Evolutionary conservation across 2,329 filamentous ascomycete genomes (phyloP).

Genomic region (Aspergillus sojae): DNA sequence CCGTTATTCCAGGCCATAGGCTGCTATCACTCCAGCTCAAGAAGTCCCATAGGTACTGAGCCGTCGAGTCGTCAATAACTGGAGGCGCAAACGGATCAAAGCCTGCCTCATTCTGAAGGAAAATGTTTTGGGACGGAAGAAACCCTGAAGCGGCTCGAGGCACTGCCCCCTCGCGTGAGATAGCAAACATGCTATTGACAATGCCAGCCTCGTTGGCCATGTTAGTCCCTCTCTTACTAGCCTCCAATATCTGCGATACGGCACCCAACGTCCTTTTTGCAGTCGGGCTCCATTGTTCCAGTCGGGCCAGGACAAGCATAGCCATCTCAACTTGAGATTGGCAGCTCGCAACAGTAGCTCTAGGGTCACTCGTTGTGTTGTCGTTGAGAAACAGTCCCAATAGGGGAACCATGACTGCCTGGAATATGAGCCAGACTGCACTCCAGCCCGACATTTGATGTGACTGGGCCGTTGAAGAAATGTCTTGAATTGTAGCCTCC

Average conservation of each 20-base stretch:
- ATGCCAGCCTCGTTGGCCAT: slow-evolving; percentile 17
- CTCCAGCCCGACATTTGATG: slow-evolving; percentile 82
- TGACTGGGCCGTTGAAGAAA: slow-evolving; percentile 68
- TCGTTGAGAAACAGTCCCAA: slow-evolving; percentile 65
- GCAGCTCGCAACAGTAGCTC: slow-evolving; percentile 54
- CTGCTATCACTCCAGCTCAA: slow-evolving; percentile 42
- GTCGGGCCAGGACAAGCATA: slow-evolving; percentile 45
- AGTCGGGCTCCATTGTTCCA: slow-evolving; percentile 67
- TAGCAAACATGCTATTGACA: slow-evolving; percentile 16
- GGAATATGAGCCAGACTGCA: slow-evolving; percentile 79
- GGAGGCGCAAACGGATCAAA: slow-evolving; percentile 29
- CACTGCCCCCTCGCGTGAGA: slow-evolving; percentile 20
- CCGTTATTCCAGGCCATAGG: slow-evolving; percentile 33
- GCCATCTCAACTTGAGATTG: slow-evolving; percentile 60
- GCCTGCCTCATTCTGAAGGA: slow-evolving; percentile 23
- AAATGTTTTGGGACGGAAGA: slow-evolving; percentile 10
- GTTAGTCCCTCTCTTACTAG: slow-evolving; percentile 41
- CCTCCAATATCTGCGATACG: slow-evolving; percentile 66
- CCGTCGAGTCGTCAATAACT: slow-evolving; percentile 31
- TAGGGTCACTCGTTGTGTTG: slow-evolving; percentile 57
- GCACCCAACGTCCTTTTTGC: slow-evolving; percentile 66
- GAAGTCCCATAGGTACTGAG: slow-evolving; percentile 42
- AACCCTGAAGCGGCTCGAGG: slow-evolving; percentile 11
- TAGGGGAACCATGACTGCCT: slow-evolving; percentile 77
- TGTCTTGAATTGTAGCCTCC: slow-evolving; percentile 71